Evolutionary conservation across 352 stramenopile genomes (phyloP).

Genomic region (Phytopythium aichiense): DNA sequence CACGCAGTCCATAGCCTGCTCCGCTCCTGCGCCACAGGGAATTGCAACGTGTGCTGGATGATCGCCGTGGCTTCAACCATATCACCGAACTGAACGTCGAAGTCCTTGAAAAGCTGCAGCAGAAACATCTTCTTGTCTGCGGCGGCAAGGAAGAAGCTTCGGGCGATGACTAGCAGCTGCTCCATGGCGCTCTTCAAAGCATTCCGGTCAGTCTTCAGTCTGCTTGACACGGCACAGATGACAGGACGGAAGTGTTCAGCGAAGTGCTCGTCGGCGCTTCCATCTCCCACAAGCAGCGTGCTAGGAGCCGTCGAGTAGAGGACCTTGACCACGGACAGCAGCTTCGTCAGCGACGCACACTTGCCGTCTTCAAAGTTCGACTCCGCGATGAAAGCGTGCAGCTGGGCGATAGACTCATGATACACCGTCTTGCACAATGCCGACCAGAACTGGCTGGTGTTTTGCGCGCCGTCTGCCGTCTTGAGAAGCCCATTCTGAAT

Average conservation of each 20-base stretch:
- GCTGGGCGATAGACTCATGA: conserved; percentile 16
- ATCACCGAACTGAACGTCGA: conserved; percentile 63
- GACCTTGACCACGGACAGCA: conserved; percentile 2
- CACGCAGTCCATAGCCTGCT: conserved; percentile 48
- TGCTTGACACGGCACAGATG: conserved; percentile 28
- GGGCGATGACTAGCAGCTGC: conserved; percentile 30
- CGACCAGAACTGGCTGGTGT: conserved; percentile 10
- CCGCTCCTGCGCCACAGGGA: conserved; percentile 33
- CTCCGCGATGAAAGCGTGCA: not conserved
- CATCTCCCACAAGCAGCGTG: conserved; percentile 8
- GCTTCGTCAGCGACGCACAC: not conserved
- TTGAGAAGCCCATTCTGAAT: conserved; percentile 17
- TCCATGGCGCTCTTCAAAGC: conserved; percentile 20
- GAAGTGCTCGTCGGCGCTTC: conserved; percentile 38
- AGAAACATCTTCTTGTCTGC: conserved; percentile 66
- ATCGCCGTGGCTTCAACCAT: conserved; percentile 52
- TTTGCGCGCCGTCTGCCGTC: conserved; percentile 4
- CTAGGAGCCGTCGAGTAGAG: not conserved
- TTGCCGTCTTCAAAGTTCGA: conserved; percentile 5
- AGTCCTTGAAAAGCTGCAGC: conserved; percentile 64
- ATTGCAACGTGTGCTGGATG: conserved; percentile 55
- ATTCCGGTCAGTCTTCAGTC: conserved; percentile 21
- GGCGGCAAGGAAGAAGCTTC: conserved; percentile 48
- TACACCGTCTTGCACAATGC: conserved; percentile 32
- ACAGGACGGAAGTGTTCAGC: conserved; percentile 36